These are phyloP conservation scores for Kodamaea laetipori DNA, from an alignment of 805 yeast species.

Conservation along the genomic window DNA sequence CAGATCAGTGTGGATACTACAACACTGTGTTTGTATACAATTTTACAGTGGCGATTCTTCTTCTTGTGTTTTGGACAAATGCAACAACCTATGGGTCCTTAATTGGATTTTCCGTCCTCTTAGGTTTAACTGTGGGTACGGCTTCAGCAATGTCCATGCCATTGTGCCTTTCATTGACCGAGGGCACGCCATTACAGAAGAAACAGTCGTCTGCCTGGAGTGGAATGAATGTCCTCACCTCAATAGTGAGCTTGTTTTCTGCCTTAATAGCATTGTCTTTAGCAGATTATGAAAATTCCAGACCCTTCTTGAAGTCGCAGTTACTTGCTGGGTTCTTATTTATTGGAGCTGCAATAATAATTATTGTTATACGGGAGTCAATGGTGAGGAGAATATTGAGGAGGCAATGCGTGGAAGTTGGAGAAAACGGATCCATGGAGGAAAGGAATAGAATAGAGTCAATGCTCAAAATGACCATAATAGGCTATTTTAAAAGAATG, in stretches of 20 bases:
- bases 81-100: conserved; percentile 34
- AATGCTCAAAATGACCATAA: neutral
- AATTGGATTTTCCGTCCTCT: conserved; percentile 30
- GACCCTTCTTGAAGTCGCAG: conserved; percentile 61
- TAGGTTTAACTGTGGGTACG: conserved; percentile 36
- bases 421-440: neutral
- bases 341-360: conserved; percentile 41
- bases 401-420: neutral
- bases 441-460: neutral
- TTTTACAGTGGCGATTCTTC: conserved; percentile 25
- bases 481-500: neutral
- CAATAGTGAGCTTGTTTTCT: conserved; percentile 41
- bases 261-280: conserved; percentile 59
- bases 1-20: conserved; percentile 50
- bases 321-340: conserved; percentile 57
- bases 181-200: conserved; percentile 12
- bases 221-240: conserved; percentile 34
- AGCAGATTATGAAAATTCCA: neutral
- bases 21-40: conserved; percentile 33
- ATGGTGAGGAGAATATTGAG: conserved; percentile 45
- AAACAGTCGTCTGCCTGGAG: conserved; percentile 45
- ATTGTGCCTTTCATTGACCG: conserved; percentile 11
- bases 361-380: conserved; percentile 54
- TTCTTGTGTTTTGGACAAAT: conserved; percentile 42
- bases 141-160: conserved; percentile 25